Base-by-base conservation (phyloP, 306 rosid species). In the Comarum palustre region DNA sequence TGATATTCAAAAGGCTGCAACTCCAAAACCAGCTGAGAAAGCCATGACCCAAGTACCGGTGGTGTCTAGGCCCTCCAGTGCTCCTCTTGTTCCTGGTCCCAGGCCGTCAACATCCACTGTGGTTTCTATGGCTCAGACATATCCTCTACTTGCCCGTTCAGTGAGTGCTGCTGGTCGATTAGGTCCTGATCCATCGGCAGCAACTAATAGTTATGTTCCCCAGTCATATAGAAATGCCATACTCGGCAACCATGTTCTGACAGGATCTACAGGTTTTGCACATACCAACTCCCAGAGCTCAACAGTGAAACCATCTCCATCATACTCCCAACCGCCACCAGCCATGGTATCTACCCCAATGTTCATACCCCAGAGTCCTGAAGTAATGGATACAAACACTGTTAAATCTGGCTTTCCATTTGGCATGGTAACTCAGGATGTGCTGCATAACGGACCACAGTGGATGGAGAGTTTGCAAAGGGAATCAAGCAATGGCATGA, bases 171-270 rank as follows among this genome's bases (percentile, higher is more conserved):
- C 87, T 76, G 92, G 97, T 65, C 89, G 90, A 76, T 86, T 95
- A 87, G 96, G 97, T 63, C 96, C 96, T 47, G 97, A 92, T 54
- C 86, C 92, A 19, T 82, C 91, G 2, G 85, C 96, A 58, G 89
- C 93, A 36, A 86, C 93, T 58, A 93, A 83, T 70, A 86, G 97
- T 81, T 83, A 82, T 66, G 78, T 77, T 79, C 96, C 92, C 43
- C 99, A 87, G 80, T 95, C 99, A 41, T 95, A 95, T 76, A 86
- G 96, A 80, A 92, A 95, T 84, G 99, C 92, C 73, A 95, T 92
- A 38, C 78, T 92, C 69, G 97, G 96, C 70, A 95, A 88, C 84
- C 86, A 83, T 69, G 88, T 80, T 46, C 69, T 84, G 19, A 69
- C 89, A 17, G 76, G 84, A 74, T 82, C 87, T 50, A 83, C 89